Conservation (phyloP, 495 filamentous ascomycete genomes). For the Halenospora varia region DNA sequence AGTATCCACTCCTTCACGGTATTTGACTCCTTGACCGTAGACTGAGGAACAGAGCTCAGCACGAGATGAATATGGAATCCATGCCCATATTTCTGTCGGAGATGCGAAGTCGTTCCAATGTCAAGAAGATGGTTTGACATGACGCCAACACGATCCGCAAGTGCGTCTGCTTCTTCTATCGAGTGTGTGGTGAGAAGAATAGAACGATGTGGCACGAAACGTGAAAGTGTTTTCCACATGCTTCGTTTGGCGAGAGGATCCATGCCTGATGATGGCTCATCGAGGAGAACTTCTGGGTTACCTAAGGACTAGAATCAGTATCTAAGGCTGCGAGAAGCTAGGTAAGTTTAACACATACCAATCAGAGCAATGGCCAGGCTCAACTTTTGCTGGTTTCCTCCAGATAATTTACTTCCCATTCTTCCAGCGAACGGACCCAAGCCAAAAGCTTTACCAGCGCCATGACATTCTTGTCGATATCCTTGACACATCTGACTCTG, state of each 20-base stretch:
- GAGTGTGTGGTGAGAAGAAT: constrained; percentile 67
- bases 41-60: constrained; percentile 62
- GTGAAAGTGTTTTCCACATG: constrained; percentile 65
- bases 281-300: constrained; percentile 64
- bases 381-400: constrained; percentile 70
- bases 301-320: constrained; percentile 43
- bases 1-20: constrained; percentile 57
- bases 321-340: not conserved
- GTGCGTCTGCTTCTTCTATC: constrained; percentile 75
- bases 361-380: constrained; percentile 67
- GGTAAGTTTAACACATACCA: constrained; percentile 25
- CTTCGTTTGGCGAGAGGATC: constrained; percentile 66
- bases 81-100: constrained; percentile 57
- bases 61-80: constrained; percentile 65
- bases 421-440: constrained; percentile 50
- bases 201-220: constrained; percentile 49
- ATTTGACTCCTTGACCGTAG: constrained; percentile 55
- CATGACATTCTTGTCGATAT: constrained; percentile 56
- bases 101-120: constrained; percentile 53
- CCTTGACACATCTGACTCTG: constrained; percentile 56
- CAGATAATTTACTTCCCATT: constrained; percentile 60
- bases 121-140: constrained; percentile 64
- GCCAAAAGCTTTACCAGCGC: constrained; percentile 55
- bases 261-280: constrained; percentile 63
- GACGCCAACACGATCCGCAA: constrained; percentile 65